A percentile compares a stretch with the other conserved stretches of the same genome.
Evolutionary conservation across 73 alveolate genomes (phyloP).

Genomic region (Breviolum minutum): DNA sequence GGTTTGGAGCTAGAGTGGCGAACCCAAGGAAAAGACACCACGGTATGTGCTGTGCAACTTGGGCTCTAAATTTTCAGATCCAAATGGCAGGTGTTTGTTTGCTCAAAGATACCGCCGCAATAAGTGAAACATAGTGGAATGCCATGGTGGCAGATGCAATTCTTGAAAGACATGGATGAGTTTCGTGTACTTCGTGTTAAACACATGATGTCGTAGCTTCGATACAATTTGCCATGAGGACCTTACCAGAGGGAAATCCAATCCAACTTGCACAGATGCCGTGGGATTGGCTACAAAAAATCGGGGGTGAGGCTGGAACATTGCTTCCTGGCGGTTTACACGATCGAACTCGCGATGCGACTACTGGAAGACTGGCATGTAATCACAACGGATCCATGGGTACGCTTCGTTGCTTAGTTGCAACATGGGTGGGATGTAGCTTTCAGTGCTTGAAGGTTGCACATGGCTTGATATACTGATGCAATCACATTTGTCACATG

Average conservation of each 20-base stretch:
- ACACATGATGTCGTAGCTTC: no score
- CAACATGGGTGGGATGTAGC: background rate
- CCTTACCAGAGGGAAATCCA: no score
- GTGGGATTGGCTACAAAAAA: background rate
- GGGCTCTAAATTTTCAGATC: background rate
- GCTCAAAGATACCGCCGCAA: background rate
- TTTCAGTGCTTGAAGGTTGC: background rate
- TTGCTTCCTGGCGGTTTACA: slow-evolving; percentile 57
- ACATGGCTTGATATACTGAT: no score
- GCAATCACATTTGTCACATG: no score
- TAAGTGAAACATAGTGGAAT: no score
- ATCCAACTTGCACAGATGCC: background rate
- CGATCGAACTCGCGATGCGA: slow-evolving; percentile 63
- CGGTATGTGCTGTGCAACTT: background rate
- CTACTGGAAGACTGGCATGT: slow-evolving; percentile 26
- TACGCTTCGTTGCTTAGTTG: slow-evolving; percentile 50
- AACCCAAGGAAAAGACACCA: slow-evolving; percentile 36
- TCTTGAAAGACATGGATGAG: background rate
- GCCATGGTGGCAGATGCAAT: background rate
- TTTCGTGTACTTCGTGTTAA: background rate
- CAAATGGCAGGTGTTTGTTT: background rate
- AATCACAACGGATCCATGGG: slow-evolving; percentile 30
- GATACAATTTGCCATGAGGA: no score
- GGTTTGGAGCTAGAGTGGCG: slow-evolving; percentile 65
- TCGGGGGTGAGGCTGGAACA: slow-evolving; percentile 41